Conservation (phyloP, 768 basidiomycete genomes). For the Leccinum arenicola region DNA sequence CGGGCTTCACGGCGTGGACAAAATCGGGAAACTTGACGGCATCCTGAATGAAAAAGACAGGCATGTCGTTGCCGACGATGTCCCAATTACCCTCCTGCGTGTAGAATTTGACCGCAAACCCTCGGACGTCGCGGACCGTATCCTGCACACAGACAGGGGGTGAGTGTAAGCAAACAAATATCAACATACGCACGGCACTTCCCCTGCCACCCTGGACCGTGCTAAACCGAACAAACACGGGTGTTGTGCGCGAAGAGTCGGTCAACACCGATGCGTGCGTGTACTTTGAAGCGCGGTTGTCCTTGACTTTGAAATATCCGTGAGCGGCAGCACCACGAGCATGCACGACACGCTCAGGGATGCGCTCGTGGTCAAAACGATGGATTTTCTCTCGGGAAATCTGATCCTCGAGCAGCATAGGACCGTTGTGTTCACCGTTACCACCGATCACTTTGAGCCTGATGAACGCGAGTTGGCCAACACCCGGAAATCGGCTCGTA, state of each 20-base stretch:
- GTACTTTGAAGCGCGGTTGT: conserved; percentile 66
- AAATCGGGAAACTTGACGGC: conserved; percentile 85
- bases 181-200: conserved; percentile 58
- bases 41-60: conserved; percentile 81
- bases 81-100: conserved; percentile 87
- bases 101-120: conserved; percentile 83
- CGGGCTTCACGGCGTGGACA: conserved; percentile 82
- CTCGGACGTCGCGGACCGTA: conserved; percentile 81
- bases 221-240: conserved; percentile 80
- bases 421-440: conserved; percentile 51
- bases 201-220: conserved; percentile 82
- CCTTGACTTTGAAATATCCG: conserved; percentile 75
- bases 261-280: conserved; percentile 70
- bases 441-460: conserved; percentile 53
- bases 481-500: not conserved
- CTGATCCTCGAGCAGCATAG: conserved; percentile 76
- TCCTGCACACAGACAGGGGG: conserved; percentile 39
- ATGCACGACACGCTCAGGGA: conserved; percentile 79
- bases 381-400: conserved; percentile 73
- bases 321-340: conserved; percentile 78
- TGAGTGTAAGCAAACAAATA: not conserved
- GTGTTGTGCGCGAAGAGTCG: conserved; percentile 68
- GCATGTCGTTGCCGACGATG: conserved; percentile 80
- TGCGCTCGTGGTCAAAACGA: conserved; percentile 85
- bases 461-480: conserved; percentile 5